Evolutionary conservation across 345 rosid species (phyloP).

Genomic region (Sonneratia alba): DNA sequence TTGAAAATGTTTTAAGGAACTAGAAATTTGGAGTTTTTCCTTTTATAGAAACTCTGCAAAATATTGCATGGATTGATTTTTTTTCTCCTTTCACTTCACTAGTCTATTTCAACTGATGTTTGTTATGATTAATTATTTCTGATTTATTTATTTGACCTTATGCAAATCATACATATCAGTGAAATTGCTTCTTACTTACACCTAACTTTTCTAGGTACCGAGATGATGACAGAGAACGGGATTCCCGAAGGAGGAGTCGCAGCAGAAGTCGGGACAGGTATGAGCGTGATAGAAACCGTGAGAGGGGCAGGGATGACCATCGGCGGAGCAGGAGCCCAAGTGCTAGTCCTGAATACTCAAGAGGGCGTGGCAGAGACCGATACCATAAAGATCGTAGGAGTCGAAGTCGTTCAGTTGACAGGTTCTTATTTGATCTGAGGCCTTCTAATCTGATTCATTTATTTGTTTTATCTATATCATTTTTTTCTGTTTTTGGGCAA

Average conservation of each 20-base stretch:
- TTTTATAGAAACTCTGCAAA: not conserved
- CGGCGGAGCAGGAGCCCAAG: slow-evolving; percentile 39
- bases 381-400: slow-evolving; percentile 37
- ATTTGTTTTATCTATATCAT: not conserved
- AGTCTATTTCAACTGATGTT: not conserved
- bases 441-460: not conserved
- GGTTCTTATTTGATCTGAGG: slow-evolving; percentile 17
- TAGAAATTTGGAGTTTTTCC: not conserved
- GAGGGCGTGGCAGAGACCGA: slow-evolving; percentile 29
- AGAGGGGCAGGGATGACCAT: slow-evolving; percentile 31
- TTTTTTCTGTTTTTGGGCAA: not conserved
- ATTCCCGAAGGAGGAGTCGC: slow-evolving; percentile 33
- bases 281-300: slow-evolving; percentile 38
- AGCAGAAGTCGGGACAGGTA: slow-evolving; percentile 45
- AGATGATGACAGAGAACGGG: slow-evolving; percentile 43
- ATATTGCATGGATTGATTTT: not conserved
- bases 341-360: slow-evolving; percentile 38
- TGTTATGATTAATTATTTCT: not conserved
- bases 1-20: not conserved
- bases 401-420: slow-evolving; percentile 35
- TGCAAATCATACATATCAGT: not conserved
- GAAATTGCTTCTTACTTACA: not conserved
- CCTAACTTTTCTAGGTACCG: slow-evolving; percentile 23
- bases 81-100: not conserved
- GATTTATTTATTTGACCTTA: not conserved